Conservation (phyloP, 345 rosid genomes). For the Linum usitatissimum region DNA sequence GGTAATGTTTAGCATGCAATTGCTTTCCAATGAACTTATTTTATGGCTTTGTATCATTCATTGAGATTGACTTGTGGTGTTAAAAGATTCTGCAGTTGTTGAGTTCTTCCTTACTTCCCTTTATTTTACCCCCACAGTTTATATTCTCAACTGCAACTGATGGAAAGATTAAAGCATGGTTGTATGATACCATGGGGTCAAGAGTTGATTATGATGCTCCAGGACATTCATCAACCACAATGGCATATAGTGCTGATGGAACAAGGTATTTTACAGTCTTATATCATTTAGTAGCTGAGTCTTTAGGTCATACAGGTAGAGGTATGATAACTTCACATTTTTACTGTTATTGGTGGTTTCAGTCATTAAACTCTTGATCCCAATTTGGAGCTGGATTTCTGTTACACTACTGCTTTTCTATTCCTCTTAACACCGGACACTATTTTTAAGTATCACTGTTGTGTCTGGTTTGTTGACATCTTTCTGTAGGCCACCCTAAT, state of each 20-base stretch:
- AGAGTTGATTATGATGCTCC: conserved; percentile 84
- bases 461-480: neutral
- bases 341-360: neutral
- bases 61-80: neutral
- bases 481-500: neutral
- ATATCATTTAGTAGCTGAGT: conserved; percentile 3
- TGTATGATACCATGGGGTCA: conserved; percentile 60
- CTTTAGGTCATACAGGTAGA: neutral
- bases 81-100: neutral
- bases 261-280: conserved; percentile 36
- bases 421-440: too few relatives aligned
- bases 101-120: conserved; percentile 6
- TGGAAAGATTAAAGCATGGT: conserved; percentile 84
- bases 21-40: neutral
- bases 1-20: conserved; percentile 28
- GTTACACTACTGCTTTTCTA: neutral
- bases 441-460: neutral
- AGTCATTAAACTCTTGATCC: conserved; percentile 1
- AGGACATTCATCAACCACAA: conserved; percentile 53
- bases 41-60: neutral
- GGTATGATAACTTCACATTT: conserved; percentile 7
- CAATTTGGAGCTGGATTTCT: neutral
- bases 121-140: conserved; percentile 30
- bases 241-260: conserved; percentile 83
- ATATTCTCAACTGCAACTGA: conserved; percentile 68